Percentiles rank a stretch among this genome's conserved stretches.
Evolutionary conservation across 805 yeast species (phyloP).

Genomic region (Ogataea methylovora): DNA sequence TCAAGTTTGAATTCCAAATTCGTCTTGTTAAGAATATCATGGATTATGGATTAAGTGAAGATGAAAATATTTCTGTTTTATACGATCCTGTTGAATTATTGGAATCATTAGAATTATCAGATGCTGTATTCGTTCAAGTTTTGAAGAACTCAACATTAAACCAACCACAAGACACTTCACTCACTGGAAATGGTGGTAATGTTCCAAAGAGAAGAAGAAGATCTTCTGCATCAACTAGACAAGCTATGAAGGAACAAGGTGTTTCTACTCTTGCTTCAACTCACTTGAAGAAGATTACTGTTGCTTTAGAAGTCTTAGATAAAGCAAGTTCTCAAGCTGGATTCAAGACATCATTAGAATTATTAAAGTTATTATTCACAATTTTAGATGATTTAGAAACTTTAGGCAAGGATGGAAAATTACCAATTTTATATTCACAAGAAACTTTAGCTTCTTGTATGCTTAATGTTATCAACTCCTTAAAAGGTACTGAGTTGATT

Average conservation of each 20-base stretch:
- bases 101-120: slow-evolving; percentile 46
- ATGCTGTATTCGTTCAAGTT: slow-evolving; percentile 49
- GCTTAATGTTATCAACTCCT: slow-evolving; percentile 53
- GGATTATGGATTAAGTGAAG: slow-evolving; percentile 31
- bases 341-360: slow-evolving; percentile 24
- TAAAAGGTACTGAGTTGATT: slow-evolving; percentile 32
- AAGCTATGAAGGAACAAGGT: slow-evolving; percentile 65
- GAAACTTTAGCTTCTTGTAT: slow-evolving; percentile 86
- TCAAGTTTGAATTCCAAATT: slow-evolving; percentile 53
- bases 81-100: slow-evolving; percentile 50
- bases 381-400: slow-evolving; percentile 71
- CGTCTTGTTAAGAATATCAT: slow-evolving; percentile 52
- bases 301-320: slow-evolving; percentile 75
- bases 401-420: slow-evolving; percentile 81
- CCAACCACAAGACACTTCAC: slow-evolving; percentile 13
- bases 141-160: slow-evolving; percentile 38
- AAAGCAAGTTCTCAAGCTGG: slow-evolving; percentile 18
- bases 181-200: too few relatives aligned
- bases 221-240: slow-evolving; percentile 69
- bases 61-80: slow-evolving; percentile 27
- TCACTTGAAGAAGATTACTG: slow-evolving; percentile 72
- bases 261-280: slow-evolving; percentile 67
- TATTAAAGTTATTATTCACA: slow-evolving; percentile 40
- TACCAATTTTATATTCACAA: slow-evolving; percentile 87
- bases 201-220: slow-evolving; percentile 78